Conservation (phyloP, 768 basidiomycete genomes). For the Xanthoconium stramineum region DNA sequence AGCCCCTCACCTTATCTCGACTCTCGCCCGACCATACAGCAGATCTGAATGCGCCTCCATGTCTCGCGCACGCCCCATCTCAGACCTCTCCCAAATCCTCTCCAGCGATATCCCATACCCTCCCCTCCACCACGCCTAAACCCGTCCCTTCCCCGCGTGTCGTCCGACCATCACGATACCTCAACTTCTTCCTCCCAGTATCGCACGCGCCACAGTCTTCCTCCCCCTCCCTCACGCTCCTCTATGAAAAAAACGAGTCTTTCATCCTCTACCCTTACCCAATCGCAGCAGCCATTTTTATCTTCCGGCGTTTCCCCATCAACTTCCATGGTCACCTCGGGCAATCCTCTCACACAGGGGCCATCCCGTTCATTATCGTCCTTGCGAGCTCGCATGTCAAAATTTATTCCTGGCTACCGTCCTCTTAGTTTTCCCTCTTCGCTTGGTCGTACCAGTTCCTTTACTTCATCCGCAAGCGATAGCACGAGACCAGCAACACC, state of each 20-base stretch:
- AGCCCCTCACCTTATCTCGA: constrained; percentile 38
- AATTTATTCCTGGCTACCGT: constrained; percentile 45
- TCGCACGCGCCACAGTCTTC: constrained; percentile 33
- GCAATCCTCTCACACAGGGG: constrained; percentile 22
- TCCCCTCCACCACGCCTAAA: constrained; percentile 16
- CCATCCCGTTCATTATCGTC: constrained; percentile 33
- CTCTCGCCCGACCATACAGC: constrained; percentile 63
- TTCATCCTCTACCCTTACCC: constrained; percentile 20
- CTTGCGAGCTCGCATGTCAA: constrained; percentile 50
- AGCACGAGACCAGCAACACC: constrained; percentile 41
- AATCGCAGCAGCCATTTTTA: constrained; percentile 14
- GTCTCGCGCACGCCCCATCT: constrained; percentile 74
- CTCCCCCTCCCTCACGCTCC: constrained; percentile 59
- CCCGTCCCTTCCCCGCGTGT: constrained; percentile 19
- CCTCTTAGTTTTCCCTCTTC: constrained; percentile 37
- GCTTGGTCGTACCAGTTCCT: constrained; percentile 28
- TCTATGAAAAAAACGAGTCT: constrained; percentile 56
- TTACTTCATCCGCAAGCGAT: constrained; percentile 32
- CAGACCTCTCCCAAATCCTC: constrained; percentile 34
- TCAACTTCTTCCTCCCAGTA: constrained; percentile 21
- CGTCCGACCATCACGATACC: constrained; percentile 24
- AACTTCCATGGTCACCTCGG: constrained; percentile 38
- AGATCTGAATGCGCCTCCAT: constrained; percentile 81
- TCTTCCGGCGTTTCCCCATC: constrained; percentile 22
- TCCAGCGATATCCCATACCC: constrained; percentile 18